Evolutionary conservation across 169 alveolate genomes (phyloP).

Genomic region (Plasmodium coatneyi): DNA sequence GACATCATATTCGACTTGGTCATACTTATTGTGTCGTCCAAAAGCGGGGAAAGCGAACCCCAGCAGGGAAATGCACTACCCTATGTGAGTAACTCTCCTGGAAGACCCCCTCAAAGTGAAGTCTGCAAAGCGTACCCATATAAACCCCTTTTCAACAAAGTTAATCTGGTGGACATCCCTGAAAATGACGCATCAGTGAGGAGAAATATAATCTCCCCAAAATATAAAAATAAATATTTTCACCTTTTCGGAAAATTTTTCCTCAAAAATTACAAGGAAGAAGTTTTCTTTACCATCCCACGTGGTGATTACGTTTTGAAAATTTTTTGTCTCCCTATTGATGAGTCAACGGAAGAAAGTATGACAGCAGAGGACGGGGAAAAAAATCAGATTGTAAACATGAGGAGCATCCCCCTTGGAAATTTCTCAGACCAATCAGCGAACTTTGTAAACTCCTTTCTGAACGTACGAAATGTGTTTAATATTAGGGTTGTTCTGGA

Average conservation of each 20-base stretch:
- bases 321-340: constrained; percentile 7
- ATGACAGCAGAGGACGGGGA: not conserved
- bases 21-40: not conserved
- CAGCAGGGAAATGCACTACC: not conserved
- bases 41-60: not conserved
- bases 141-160: constrained; percentile 20
- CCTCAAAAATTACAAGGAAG: not conserved
- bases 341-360: not conserved
- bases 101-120: not conserved
- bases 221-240: constrained; percentile 20
- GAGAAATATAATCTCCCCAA: constrained; percentile 5
- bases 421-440: not conserved
- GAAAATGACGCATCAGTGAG: constrained; percentile 13
- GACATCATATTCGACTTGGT: constrained; percentile 30
- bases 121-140: not conserved
- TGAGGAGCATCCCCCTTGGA: not conserved
- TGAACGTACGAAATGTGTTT: constrained; percentile 16
- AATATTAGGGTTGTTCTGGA: not conserved
- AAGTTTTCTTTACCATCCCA: constrained; percentile 40
- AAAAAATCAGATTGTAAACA: not conserved
- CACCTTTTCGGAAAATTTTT: constrained; percentile 26
- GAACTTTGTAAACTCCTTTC: constrained; percentile 5
- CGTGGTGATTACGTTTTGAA: constrained; percentile 3
- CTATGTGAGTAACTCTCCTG: not conserved
- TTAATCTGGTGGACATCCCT: not conserved